A percentile compares a stretch with the other conserved stretches of the same genome.
These are phyloP conservation scores for Lathyrus sativus DNA, from an alignment of 306 rosid genomes.

Conservation along the genomic window DNA sequence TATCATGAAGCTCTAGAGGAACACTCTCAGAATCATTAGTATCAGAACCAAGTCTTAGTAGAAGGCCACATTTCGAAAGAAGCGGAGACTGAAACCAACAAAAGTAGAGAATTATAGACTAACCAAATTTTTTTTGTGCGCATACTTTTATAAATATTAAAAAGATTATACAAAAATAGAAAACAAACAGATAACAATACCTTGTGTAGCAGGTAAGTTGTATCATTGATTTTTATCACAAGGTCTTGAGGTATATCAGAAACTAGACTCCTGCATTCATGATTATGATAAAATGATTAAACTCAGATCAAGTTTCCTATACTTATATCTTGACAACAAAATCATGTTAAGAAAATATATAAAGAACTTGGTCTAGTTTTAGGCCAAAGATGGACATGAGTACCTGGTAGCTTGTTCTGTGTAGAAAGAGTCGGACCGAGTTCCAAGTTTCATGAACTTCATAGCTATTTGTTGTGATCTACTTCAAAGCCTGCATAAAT, in stretches of 20 bases:
- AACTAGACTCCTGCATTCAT: slow-evolving; percentile 66
- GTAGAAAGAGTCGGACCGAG: slow-evolving; percentile 85
- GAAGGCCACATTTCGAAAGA: slow-evolving; percentile 72
- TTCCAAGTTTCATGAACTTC: slow-evolving; percentile 99
- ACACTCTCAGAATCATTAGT: slow-evolving; percentile 48
- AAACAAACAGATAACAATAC: slow-evolving; percentile 34
- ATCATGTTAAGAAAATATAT: background rate
- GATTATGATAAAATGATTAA: slow-evolving; percentile 17
- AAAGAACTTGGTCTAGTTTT: background rate
- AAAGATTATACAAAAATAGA: too few species aligned
- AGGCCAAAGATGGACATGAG: slow-evolving; percentile 20
- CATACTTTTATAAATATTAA: too few species aligned
- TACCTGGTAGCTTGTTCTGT: slow-evolving; percentile 92
- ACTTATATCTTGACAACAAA: background rate
- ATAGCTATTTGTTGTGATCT: slow-evolving; percentile 44
- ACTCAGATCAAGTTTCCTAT: slow-evolving; percentile 9
- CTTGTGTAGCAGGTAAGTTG: slow-evolving; percentile 78
- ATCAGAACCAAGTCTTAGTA: slow-evolving; percentile 74
- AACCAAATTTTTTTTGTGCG: too few species aligned
- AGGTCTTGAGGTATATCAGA: slow-evolving; percentile 71
- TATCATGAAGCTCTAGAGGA: slow-evolving; percentile 72
- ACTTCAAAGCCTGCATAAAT: slow-evolving; percentile 46
- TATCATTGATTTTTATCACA: slow-evolving; percentile 63
- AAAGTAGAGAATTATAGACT: slow-evolving; percentile 42
- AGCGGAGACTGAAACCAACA: slow-evolving; percentile 76